Base-by-base conservation (phyloP, 352 stramenopile species). In the Pythium volutum region DNA sequence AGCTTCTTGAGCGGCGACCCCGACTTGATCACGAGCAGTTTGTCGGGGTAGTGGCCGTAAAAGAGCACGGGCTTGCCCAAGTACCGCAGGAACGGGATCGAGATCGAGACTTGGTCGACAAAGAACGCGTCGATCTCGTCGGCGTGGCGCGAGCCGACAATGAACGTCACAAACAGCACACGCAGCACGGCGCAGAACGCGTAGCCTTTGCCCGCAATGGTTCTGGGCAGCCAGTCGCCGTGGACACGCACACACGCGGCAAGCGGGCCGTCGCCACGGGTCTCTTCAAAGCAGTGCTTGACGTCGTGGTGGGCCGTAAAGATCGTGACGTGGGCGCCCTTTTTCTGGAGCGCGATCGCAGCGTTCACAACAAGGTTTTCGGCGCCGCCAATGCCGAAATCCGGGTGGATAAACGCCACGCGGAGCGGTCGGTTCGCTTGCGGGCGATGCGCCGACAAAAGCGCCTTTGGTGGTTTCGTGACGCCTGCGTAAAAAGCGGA, bases 41-140 rank as follows among this genome's bases (percentile, higher is more conserved):
- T 98, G 76, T 99, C 97, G 0, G 97, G 97, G 75, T 99, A 99
- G 67, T 99, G 97, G 67, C 97, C 98, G 74, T 99, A 99, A 76
- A 99, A 99, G 22, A 99, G 71, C 43, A 99, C 92, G 20, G 85
- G 81, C 38, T 88, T 87, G 52, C 77, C 75, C 29, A 90, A 33
- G 18, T 77, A 82, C 34, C 85, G 81, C 53, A 94, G 61, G 55
- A 94, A 81, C 22, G 85, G 83, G 47, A 94, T 79, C 31, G 79
- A 85, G 14, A 93, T 74, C 11, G 85, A 92, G 55, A 94, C 79
- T 58, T 94, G 85, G 60, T 94, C 85, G 47, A 92, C 81, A 51
- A 94, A 79, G 56, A 92, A 91, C 46, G 75, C 77, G 54, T 94
- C 83, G 34, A 89, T 61, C 33, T 89, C 73, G 51, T 76, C 55